These are phyloP conservation scores for Oenanthe javanica DNA, from an alignment of 140 eudicot species.

Conservation along the genomic window DNA sequence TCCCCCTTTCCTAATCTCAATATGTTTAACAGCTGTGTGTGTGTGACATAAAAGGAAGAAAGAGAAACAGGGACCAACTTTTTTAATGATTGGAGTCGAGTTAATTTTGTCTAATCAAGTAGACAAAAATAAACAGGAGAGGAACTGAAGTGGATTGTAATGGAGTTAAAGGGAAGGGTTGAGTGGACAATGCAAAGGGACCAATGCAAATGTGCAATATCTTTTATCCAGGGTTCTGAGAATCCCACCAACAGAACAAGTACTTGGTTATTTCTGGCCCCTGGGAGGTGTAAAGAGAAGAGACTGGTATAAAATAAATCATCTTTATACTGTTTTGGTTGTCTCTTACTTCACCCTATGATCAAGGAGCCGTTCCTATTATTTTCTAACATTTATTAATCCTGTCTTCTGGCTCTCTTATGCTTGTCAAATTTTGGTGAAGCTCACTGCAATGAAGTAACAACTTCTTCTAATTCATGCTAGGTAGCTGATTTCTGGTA, in stretches of 20 bases:
- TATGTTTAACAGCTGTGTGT: neutral
- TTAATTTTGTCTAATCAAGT: constrained; percentile 4
- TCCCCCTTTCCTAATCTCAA: neutral
- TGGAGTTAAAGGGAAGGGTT: constrained; percentile 2
- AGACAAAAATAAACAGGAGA: neutral
- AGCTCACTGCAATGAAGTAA: neutral
- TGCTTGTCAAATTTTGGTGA: neutral
- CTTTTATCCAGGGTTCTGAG: neutral
- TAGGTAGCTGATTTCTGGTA: neutral
- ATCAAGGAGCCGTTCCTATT: neutral
- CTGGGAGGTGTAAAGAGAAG: neutral
- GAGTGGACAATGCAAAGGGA: constrained; percentile 4
- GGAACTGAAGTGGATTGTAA: neutral
- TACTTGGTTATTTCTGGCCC: constrained; percentile 12
- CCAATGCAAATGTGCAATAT: neutral
- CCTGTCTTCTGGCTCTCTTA: neutral
- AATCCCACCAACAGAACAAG: constrained; percentile 7
- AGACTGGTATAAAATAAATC: neutral
- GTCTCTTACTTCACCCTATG: neutral
- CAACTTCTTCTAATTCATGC: neutral
- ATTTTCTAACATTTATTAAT: neutral
- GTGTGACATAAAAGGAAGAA: neutral
- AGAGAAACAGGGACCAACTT: constrained; percentile 1
- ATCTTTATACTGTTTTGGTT: neutral
- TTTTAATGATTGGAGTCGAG: neutral